Evolutionary conservation across 1,284 basidiomycete genomes (phyloP).

Genomic region (Cutaneotrichosporon cyanovorans): DNA sequence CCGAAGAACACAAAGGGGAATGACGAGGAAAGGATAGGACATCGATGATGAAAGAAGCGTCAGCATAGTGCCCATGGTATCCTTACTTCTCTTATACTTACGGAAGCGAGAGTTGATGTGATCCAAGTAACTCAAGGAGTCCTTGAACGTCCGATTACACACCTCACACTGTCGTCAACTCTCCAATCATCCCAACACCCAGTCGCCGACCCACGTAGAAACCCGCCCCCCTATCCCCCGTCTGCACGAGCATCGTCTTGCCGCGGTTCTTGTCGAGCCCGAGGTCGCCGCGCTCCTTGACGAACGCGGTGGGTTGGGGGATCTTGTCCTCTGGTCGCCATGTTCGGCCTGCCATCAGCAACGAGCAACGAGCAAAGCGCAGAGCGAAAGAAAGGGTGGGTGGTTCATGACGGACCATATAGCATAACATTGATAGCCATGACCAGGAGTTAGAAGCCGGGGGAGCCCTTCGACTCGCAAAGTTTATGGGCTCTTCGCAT

Average conservation of each 20-base stretch:
- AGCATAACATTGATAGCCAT: too few relatives aligned
- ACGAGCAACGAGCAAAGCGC: too few relatives aligned
- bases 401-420: too few relatives aligned
- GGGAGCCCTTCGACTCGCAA: too few relatives aligned
- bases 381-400: too few relatives aligned
- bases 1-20: too few relatives aligned
- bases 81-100: constrained; percentile 45
- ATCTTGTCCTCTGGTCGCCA: constrained; percentile 57
- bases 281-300: constrained; percentile 68
- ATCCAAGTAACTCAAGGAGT: constrained; percentile 86
- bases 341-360: constrained; percentile 60
- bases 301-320: constrained; percentile 73
- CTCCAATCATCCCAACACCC: not conserved
- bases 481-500: too few relatives aligned
- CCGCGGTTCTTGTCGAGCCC: constrained; percentile 84
- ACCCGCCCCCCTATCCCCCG: constrained; percentile 73
- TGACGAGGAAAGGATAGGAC: too few relatives aligned
- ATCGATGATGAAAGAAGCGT: too few relatives aligned
- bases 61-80: too few relatives aligned
- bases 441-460: too few relatives aligned
- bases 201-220: constrained; percentile 54
- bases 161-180: constrained; percentile 59
- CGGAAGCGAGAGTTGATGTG: constrained; percentile 88
- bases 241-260: constrained; percentile 80
- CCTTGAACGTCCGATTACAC: constrained; percentile 86